phyloP scores from a whole-genome alignment of 1,139 yeast species.

The Saccharomyces pastorianus region DNA sequence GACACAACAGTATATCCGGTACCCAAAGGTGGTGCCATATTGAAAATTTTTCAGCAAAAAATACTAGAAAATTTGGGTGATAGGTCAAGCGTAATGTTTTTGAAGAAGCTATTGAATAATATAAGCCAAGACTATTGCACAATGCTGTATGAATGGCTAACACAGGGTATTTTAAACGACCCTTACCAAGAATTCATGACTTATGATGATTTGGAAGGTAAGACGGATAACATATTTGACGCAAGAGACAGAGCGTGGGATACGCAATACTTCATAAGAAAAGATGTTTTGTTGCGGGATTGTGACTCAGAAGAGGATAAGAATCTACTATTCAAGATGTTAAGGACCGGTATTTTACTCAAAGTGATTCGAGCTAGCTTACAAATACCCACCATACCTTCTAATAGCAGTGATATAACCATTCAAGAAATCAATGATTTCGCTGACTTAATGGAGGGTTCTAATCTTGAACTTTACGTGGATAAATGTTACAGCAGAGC shows the following conservation, averaged over 20 bases:
- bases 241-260: conserved; percentile 79
- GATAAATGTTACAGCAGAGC: conserved; percentile 62
- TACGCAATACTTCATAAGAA: conserved; percentile 64
- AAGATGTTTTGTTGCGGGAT: conserved; percentile 69
- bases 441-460: conserved; percentile 44
- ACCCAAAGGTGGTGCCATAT: conserved; percentile 62
- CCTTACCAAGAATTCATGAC: conserved; percentile 80
- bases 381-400: conserved; percentile 6
- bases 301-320: conserved; percentile 37
- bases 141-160: conserved; percentile 74
- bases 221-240: conserved; percentile 30
- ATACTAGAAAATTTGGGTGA: conserved; percentile 62
- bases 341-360: conserved; percentile 78
- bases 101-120: conserved; percentile 45
- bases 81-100: conserved; percentile 43
- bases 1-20: conserved; percentile 47
- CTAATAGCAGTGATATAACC: background rate
- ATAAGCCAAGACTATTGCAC: conserved; percentile 58
- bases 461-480: conserved; percentile 50
- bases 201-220: conserved; percentile 32
- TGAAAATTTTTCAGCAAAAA: conserved; percentile 54
- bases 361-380: conserved; percentile 42
- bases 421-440: conserved; percentile 7
- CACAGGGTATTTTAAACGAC: conserved; percentile 66
- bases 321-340: conserved; percentile 40